A percentile compares a stretch with the other conserved stretches of the same genome.
phyloP scores from a whole-genome alignment of 2,329 filamentous ascomycete species.

The Pyrenophora graminea region DNA sequence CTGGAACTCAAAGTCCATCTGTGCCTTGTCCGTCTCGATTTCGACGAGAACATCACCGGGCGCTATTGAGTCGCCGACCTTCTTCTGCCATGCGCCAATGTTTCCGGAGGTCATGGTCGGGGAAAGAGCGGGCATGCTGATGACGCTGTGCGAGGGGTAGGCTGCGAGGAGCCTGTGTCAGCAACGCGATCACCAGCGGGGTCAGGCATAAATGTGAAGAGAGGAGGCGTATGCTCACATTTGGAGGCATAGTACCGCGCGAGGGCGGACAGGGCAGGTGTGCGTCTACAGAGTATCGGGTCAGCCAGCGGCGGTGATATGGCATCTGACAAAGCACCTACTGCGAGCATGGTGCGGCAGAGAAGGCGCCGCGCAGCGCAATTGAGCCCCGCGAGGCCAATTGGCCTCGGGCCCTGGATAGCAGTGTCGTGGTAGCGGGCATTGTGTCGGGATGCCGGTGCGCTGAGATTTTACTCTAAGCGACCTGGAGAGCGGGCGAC shows the following conservation, averaged over 20 bases:
- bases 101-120: conserved; percentile 97
- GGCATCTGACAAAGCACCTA: conserved; percentile 40
- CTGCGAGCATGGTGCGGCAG: conserved; percentile 42
- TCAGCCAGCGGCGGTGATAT: conserved; percentile 27
- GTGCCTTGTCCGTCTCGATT: conserved; percentile 99
- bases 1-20: conserved; percentile 99
- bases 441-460: conserved; percentile 52
- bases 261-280: conserved; percentile 62
- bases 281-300: conserved; percentile 41
- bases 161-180: conserved; percentile 60
- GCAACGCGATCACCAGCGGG: conserved; percentile 28
- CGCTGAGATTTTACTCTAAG: conserved; percentile 30
- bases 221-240: conserved; percentile 54
- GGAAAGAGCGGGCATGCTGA: conserved; percentile 97
- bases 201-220: not conserved
- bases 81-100: conserved; percentile 98
- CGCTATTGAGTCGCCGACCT: conserved; percentile 81
- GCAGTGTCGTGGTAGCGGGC: conserved; percentile 56
- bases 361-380: conserved; percentile 52
- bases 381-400: conserved; percentile 47
- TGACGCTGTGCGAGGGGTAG: conserved; percentile 90
- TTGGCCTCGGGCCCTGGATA: conserved; percentile 52
- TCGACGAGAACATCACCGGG: conserved; percentile 96
- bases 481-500: conserved; percentile 13
- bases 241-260: conserved; percentile 71